These are phyloP conservation scores for Annulohypoxylon truncatum DNA, from an alignment of 2,329 filamentous ascomycete species.

Conservation along the genomic window DNA sequence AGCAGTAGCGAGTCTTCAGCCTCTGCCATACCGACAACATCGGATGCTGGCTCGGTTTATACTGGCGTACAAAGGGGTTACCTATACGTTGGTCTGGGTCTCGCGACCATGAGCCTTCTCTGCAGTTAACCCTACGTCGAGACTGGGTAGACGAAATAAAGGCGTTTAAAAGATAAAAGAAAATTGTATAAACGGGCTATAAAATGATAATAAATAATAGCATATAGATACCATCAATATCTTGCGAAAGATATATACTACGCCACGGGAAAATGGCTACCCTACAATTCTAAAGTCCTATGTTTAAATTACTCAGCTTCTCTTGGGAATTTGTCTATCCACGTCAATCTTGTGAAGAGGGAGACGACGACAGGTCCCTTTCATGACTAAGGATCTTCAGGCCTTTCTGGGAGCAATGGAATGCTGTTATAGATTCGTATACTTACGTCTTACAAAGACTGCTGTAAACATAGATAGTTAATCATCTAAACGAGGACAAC, in stretches of 20 bases:
- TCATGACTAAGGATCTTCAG: background rate
- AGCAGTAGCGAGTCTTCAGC: constrained; percentile 2
- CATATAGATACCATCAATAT: background rate
- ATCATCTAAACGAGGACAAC: too few relatives aligned
- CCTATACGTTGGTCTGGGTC: constrained; percentile 13
- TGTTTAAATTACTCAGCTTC: background rate
- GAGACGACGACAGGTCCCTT: background rate
- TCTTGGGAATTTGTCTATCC: background rate
- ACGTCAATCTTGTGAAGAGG: background rate
- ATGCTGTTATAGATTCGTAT: background rate
- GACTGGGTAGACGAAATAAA: background rate
- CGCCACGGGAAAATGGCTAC: background rate
- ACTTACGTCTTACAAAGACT: background rate
- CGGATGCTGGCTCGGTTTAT: constrained; percentile 2
- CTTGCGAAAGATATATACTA: background rate
- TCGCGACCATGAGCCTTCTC: constrained; percentile 16
- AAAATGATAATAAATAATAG: constrained; percentile 15
- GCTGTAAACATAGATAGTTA: too few relatives aligned
- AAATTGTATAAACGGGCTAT: background rate
- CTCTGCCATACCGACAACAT: constrained; percentile 22
- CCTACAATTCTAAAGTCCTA: background rate
- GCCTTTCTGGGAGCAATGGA: background rate
- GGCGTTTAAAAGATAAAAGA: background rate
- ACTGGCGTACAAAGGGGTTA: constrained; percentile 10
- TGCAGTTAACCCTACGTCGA: constrained; percentile 18